phyloP scores from a whole-genome alignment of 176 grass and related monocot species.

The Microstegium vimineum region DNA sequence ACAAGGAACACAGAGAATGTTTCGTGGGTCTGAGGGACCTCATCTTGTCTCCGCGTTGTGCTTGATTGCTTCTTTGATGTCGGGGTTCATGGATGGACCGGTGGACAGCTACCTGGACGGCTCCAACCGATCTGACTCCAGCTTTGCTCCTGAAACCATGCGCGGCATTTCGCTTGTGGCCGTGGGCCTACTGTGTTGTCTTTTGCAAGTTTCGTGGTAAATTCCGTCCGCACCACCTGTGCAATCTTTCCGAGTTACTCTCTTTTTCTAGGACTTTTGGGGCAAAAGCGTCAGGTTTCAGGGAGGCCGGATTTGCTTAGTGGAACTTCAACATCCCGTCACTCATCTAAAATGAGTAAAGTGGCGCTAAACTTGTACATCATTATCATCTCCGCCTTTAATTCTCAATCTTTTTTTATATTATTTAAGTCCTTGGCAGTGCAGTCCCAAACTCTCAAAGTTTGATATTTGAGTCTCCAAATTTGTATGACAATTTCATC shows the following conservation, averaged over 20 bases:
- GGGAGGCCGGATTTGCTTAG: not conserved
- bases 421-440: too few relatives aligned
- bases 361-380: too few relatives aligned
- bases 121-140: slow-evolving; percentile 9
- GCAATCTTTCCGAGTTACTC: not conserved
- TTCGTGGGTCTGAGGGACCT: not conserved
- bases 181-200: not conserved
- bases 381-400: not conserved
- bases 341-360: too few relatives aligned
- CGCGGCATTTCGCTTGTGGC: not conserved
- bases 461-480: not conserved
- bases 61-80: slow-evolving; percentile 20
- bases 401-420: too few relatives aligned
- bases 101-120: slow-evolving; percentile 7
- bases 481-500: not conserved
- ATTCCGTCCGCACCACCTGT: not conserved
- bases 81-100: not conserved
- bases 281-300: not conserved
- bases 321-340: not conserved
- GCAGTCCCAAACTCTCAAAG: not conserved
- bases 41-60: slow-evolving; percentile 5
- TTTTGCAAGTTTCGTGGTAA: not conserved
- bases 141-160: not conserved
- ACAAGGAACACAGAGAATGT: not conserved
- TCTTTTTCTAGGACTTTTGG: not conserved